phyloP scores from a whole-genome alignment of 305 asterid species.

The Solanum hybrid region DNA sequence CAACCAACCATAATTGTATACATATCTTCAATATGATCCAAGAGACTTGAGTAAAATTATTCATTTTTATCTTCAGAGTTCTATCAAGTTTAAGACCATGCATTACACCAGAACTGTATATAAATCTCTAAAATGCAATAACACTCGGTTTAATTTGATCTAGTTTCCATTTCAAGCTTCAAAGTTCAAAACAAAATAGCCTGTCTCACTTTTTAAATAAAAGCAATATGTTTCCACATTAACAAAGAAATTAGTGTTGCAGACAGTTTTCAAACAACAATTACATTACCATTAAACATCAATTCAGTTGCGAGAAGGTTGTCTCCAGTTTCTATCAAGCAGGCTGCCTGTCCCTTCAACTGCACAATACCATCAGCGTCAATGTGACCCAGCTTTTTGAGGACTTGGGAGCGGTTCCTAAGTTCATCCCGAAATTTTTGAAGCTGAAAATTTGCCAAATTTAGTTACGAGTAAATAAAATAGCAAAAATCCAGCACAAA shows the following conservation, averaged over 20 bases:
- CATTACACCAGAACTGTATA: background rate
- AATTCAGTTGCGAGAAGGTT: slow-evolving; percentile 92
- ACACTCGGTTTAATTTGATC: background rate
- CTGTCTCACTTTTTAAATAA: background rate
- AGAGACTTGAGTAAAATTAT: background rate
- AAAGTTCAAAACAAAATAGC: background rate
- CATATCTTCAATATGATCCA: background rate
- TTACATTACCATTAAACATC: slow-evolving; percentile 76
- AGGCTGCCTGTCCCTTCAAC: slow-evolving; percentile 94
- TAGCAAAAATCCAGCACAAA: background rate
- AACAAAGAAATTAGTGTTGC: background rate
- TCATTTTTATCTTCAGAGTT: background rate
- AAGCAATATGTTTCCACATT: background rate
- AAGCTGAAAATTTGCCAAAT: slow-evolving; percentile 42
- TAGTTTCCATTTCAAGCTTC: background rate
- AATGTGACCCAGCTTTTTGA: slow-evolving; percentile 82
- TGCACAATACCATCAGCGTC: slow-evolving; percentile 80
- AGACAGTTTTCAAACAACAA: background rate
- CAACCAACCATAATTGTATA: background rate
- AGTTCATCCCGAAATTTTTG: slow-evolving; percentile 97
- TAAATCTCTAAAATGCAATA: background rate
- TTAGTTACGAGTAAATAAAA: background rate
- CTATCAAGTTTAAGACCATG: background rate
- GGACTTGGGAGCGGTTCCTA: slow-evolving; percentile 92
- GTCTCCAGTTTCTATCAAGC: slow-evolving; percentile 95